Conservation (phyloP, 495 filamentous ascomycete species). For the Aspergillus haitiensis region DNA sequence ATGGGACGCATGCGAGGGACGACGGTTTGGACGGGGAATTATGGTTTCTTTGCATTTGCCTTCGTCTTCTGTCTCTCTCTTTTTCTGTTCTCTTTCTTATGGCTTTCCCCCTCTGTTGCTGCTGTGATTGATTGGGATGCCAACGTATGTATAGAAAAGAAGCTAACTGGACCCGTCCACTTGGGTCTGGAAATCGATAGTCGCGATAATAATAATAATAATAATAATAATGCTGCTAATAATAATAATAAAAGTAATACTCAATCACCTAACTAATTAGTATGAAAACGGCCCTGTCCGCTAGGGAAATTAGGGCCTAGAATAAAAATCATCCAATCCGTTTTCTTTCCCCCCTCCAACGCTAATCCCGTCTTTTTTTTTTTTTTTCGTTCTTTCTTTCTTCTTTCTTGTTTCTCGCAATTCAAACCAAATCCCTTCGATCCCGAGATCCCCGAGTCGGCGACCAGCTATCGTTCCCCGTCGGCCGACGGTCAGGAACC, state of each 20-base stretch:
- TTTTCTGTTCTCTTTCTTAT: background rate
- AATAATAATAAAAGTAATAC: too few species aligned
- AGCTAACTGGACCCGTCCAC: background rate
- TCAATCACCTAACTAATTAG: too few species aligned
- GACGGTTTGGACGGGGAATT: constrained; percentile 27
- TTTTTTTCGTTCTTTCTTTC: background rate
- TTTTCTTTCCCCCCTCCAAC: background rate
- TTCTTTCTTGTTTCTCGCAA: background rate
- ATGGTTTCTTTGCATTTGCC: constrained; percentile 13
- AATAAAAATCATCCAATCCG: too few species aligned
- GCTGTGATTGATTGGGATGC: background rate
- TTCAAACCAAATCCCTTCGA: constrained; percentile 8
- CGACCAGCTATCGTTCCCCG: constrained; percentile 17
- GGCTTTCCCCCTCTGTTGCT: background rate
- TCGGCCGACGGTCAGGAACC: background rate
- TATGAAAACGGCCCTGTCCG: too few species aligned
- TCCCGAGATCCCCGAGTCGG: constrained; percentile 28
- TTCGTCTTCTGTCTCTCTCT: background rate
- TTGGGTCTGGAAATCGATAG: background rate
- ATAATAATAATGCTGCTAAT: too few species aligned
- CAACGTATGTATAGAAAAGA: background rate
- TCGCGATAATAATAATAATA: too few species aligned
- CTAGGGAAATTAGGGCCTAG: too few species aligned
- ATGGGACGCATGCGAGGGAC: constrained; percentile 56
- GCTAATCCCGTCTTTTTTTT: background rate